Evolutionary conservation across 2,329 filamentous ascomycete species (phyloP).

Genomic region (Pyricularia sp.): DNA sequence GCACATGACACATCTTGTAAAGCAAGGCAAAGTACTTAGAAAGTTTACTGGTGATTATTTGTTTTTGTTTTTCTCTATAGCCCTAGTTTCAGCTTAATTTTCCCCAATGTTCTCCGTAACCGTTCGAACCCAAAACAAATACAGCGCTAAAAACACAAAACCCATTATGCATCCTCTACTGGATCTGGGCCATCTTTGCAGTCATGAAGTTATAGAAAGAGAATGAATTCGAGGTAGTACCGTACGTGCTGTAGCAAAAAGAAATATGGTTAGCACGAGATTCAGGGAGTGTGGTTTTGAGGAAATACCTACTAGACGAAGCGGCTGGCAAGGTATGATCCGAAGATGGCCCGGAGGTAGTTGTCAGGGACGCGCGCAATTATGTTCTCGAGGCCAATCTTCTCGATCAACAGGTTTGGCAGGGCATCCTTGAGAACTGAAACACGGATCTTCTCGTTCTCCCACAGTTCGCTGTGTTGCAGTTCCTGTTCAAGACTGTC

Average conservation of each 20-base stretch:
- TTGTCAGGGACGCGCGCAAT: conserved; percentile 79
- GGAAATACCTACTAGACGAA: conserved; percentile 69
- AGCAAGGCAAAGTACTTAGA: not conserved
- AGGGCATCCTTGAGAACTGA: conserved; percentile 78
- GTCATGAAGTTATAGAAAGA: conserved; percentile 95
- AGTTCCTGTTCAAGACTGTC: conserved; percentile 52
- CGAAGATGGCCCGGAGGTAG: conserved; percentile 92
- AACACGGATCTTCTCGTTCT: conserved; percentile 66
- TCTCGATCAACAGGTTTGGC: conserved; percentile 71
- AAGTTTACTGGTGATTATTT: not conserved
- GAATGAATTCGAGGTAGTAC: conserved; percentile 87
- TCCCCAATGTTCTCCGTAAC: not conserved
- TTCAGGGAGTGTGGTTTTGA: not conserved
- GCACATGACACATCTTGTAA: not conserved
- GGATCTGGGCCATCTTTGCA: conserved; percentile 47
- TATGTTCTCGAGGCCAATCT: conserved; percentile 87
- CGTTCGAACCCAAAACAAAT: not conserved
- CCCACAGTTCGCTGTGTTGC: conserved; percentile 87
- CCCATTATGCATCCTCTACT: conserved; percentile 10
- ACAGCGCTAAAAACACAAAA: not conserved
- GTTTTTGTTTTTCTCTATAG: conserved; percentile 2
- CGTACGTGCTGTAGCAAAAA: conserved; percentile 38
- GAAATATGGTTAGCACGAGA: not conserved
- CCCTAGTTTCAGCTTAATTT: not conserved
- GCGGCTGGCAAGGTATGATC: conserved; percentile 85